These are phyloP conservation scores for Yamadazyma aaseri DNA, from an alignment of 1,139 yeast genomes.

Conservation along the genomic window DNA sequence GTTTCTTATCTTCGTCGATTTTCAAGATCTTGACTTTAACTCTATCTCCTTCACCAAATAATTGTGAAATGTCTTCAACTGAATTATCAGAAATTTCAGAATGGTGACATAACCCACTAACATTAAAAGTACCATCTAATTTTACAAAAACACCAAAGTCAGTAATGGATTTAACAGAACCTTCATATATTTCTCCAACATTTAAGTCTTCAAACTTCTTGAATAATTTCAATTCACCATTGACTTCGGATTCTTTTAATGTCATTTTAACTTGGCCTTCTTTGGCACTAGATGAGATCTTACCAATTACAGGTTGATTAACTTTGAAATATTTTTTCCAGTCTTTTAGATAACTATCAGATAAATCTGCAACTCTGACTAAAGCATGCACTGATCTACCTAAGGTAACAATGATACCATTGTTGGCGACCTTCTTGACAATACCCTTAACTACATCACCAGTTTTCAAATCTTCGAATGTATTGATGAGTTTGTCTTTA, in stretches of 20 bases:
- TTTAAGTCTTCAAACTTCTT: constrained; percentile 64
- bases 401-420: constrained; percentile 77
- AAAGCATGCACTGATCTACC: constrained; percentile 76
- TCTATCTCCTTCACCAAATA: constrained; percentile 85
- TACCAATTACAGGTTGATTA: constrained; percentile 76
- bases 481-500: constrained; percentile 51
- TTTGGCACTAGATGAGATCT: constrained; percentile 60
- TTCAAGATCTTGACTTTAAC: constrained; percentile 80
- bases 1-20: constrained; percentile 63
- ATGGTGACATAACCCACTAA: constrained; percentile 86
- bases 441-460: constrained; percentile 81
- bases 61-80: constrained; percentile 48
- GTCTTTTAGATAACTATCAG: constrained; percentile 78
- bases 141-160: constrained; percentile 91
- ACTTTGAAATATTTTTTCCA: constrained; percentile 79
- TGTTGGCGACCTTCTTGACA: constrained; percentile 69
- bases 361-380: constrained; percentile 77
- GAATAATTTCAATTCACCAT: constrained; percentile 58
- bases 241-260: constrained; percentile 77
- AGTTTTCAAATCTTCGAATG: constrained; percentile 55
- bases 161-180: constrained; percentile 73
- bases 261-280: constrained; percentile 73
- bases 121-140: constrained; percentile 68
- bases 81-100: constrained; percentile 76
- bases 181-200: constrained; percentile 73